Evolutionary conservation across 1,284 basidiomycete genomes (phyloP).

Genomic region (Heimioporus punctisporus): DNA sequence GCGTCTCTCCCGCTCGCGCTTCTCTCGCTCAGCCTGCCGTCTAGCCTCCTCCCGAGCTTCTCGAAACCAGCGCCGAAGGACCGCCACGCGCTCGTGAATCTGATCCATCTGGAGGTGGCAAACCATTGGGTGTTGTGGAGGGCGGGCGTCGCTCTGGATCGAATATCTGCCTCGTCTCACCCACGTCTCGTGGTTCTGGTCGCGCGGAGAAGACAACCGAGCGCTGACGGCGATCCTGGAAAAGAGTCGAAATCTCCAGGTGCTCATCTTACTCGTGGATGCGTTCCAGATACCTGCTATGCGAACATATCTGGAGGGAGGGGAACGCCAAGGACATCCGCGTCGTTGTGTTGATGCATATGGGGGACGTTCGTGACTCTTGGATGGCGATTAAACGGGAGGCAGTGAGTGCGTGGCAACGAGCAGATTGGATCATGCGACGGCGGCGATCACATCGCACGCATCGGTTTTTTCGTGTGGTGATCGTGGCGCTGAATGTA

Average conservation of each 20-base stretch:
- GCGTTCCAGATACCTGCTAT: background rate
- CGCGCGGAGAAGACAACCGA: slow-evolving; percentile 7
- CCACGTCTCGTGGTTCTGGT: slow-evolving; percentile 20
- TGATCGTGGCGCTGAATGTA: background rate
- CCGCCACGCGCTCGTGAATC: slow-evolving; percentile 9
- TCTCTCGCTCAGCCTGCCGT: slow-evolving; percentile 15
- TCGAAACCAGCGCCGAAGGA: background rate
- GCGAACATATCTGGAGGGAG: slow-evolving; percentile 7
- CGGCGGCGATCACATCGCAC: slow-evolving; percentile 15
- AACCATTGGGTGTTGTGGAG: slow-evolving; percentile 21
- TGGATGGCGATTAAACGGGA: slow-evolving; percentile 22
- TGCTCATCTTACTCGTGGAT: slow-evolving; percentile 14
- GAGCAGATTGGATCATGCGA: slow-evolving; percentile 15
- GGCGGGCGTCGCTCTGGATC: slow-evolving; percentile 15
- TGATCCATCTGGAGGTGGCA: slow-evolving; percentile 25
- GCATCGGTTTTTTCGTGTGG: background rate
- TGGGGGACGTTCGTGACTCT: slow-evolving; percentile 8
- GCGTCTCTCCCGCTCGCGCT: slow-evolving; percentile 12
- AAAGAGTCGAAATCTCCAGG: slow-evolving; percentile 5
- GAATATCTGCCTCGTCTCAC: slow-evolving; percentile 19
- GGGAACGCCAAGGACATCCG: slow-evolving; percentile 11
- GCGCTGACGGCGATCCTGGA: slow-evolving; percentile 9
- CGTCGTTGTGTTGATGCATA: slow-evolving; percentile 17
- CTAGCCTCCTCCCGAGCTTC: background rate
- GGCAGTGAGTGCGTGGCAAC: slow-evolving; percentile 15